A percentile compares a stretch with the other conserved stretches of the same genome.
Conservation (phyloP, 129 eudicot genomes). For the Artemisia annua region DNA sequence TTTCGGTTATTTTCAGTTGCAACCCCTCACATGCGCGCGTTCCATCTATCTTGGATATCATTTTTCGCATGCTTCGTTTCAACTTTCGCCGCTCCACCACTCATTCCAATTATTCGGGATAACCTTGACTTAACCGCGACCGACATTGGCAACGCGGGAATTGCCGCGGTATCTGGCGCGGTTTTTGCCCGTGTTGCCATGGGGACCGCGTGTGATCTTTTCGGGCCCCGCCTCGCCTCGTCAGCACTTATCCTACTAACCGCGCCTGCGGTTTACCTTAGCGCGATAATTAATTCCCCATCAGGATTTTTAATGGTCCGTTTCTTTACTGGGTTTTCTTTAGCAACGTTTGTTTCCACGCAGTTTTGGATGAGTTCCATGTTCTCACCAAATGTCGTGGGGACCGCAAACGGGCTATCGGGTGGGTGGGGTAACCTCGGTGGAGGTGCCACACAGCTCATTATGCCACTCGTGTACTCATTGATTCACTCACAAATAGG, state of each 20-base stretch:
- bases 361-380: slow-evolving; percentile 94
- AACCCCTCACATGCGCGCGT: slow-evolving; percentile 78
- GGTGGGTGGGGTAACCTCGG: slow-evolving; percentile 95
- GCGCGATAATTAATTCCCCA: slow-evolving; percentile 41
- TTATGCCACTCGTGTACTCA: slow-evolving; percentile 65
- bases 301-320: slow-evolving; percentile 47
- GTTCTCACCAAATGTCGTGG: slow-evolving; percentile 57
- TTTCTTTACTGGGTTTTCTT: slow-evolving; percentile 70
- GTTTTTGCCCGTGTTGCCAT: slow-evolving; percentile 68
- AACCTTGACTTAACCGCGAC: slow-evolving; percentile 63
- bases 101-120: slow-evolving; percentile 77
- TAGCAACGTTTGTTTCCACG: slow-evolving; percentile 79
- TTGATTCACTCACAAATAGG: slow-evolving; percentile 39
- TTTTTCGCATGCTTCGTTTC: slow-evolving; percentile 77
- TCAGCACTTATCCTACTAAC: slow-evolving; percentile 64
- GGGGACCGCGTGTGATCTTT: slow-evolving; percentile 80
- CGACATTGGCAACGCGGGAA: slow-evolving; percentile 86
- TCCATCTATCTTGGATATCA: slow-evolving; percentile 79
- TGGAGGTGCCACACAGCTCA: slow-evolving; percentile 75
- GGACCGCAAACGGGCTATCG: slow-evolving; percentile 70
- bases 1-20: slow-evolving; percentile 54
- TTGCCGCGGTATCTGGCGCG: slow-evolving; percentile 83
- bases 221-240: slow-evolving; percentile 78
- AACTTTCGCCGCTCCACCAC: slow-evolving; percentile 79
- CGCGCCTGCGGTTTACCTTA: slow-evolving; percentile 65